Evolutionary conservation across 257 asterid genomes (phyloP).

Genomic region (Petunia axillaris): DNA sequence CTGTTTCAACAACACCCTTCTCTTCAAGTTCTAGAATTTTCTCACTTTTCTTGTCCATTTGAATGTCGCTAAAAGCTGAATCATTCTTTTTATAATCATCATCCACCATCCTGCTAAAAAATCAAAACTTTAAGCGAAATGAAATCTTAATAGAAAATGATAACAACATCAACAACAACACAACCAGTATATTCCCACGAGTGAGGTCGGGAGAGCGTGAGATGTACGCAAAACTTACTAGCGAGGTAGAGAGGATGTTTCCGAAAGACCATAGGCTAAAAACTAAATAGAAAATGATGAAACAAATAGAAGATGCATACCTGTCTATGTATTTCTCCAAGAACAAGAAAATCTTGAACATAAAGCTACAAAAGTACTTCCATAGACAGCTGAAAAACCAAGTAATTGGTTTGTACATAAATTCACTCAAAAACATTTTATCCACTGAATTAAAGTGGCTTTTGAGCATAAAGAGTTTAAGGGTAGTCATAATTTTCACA

Average conservation of each 20-base stretch:
- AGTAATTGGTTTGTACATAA: constrained; percentile 37
- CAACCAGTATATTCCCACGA: not conserved
- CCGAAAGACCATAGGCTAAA: not conserved
- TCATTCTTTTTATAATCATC: constrained; percentile 34
- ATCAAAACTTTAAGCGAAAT: not conserved
- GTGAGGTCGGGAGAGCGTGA: too few species aligned
- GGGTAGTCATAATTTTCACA: constrained; percentile 43
- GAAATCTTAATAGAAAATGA: too few species aligned
- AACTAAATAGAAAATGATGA: not conserved
- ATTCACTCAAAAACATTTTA: constrained; percentile 36
- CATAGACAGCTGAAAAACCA: constrained; percentile 37
- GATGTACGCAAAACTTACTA: too few species aligned
- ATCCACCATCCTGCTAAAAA: constrained; percentile 44
- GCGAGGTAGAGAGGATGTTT: too few species aligned
- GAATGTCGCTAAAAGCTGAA: constrained; percentile 35
- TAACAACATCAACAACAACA: not conserved
- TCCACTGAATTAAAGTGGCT: constrained; percentile 36
- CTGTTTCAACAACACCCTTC: constrained; percentile 36
- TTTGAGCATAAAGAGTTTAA: constrained; percentile 32
- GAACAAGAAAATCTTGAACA: constrained; percentile 44
- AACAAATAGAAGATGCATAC: constrained; percentile 35
- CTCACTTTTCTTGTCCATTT: too few species aligned
- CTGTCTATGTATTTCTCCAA: constrained; percentile 42
- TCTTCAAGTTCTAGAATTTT: too few species aligned
- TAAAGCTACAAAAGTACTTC: constrained; percentile 39